These are phyloP conservation scores for Periconia macrospinosa DNA, from an alignment of 2,329 filamentous ascomycete species.

Conservation along the genomic window DNA sequence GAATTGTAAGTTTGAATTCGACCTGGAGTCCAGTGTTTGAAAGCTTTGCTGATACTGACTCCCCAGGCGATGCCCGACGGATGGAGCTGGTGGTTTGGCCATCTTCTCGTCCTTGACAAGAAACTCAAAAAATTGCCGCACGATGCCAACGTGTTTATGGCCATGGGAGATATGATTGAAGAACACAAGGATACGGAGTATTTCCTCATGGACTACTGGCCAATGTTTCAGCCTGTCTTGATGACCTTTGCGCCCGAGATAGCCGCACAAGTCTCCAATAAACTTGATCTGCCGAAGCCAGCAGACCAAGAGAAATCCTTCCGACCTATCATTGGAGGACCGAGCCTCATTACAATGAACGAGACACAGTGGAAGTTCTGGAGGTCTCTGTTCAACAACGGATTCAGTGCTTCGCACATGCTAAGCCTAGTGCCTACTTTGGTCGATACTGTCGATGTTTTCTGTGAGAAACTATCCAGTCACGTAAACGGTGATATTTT, in stretches of 20 bases:
- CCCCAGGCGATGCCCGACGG: not conserved
- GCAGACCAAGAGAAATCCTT: constrained; percentile 7
- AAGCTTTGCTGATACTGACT: not conserved
- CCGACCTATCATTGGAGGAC: constrained; percentile 14
- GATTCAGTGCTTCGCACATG: constrained; percentile 48
- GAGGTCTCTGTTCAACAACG: constrained; percentile 19
- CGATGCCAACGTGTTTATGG: not conserved
- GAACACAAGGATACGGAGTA: not conserved
- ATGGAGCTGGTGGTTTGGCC: not conserved
- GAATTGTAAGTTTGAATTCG: not conserved
- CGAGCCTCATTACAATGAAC: constrained; percentile 15
- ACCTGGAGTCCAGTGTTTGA: not conserved
- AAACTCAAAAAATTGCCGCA: not conserved
- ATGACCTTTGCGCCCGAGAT: constrained; percentile 12
- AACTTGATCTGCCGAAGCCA: constrained; percentile 12
- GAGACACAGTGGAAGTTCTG: constrained; percentile 31
- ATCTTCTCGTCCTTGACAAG: not conserved
- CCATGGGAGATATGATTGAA: not conserved
- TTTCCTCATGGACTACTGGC: constrained; percentile 19
- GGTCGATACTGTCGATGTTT: constrained; percentile 10
- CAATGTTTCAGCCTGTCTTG: constrained; percentile 13
- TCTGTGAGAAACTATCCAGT: constrained; percentile 8
- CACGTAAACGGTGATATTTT: constrained; percentile 8
- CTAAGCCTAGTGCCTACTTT: constrained; percentile 28
- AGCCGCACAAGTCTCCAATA: constrained; percentile 4